Conservation (phyloP, 2,329 filamentous ascomycete genomes). For the Fusarium sp. region DNA sequence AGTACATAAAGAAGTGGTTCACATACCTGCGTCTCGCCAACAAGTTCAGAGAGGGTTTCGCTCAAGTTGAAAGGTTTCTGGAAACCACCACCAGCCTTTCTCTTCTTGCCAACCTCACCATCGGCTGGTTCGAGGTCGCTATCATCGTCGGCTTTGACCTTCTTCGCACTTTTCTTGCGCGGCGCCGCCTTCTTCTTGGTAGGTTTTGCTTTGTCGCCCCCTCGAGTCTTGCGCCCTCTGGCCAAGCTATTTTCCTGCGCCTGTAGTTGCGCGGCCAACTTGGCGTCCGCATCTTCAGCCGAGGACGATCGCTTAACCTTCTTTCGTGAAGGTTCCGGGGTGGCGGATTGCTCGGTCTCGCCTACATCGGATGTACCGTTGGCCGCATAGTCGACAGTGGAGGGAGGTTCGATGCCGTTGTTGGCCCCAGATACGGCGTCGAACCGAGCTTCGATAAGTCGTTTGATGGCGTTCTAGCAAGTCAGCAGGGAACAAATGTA, state of each 20-base stretch:
- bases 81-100: slow-evolving; percentile 91
- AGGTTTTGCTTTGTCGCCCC: slow-evolving; percentile 68
- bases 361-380: slow-evolving; percentile 49
- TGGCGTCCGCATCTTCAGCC: slow-evolving; percentile 81
- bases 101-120: slow-evolving; percentile 65
- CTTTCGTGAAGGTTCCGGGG: slow-evolving; percentile 62
- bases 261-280: slow-evolving; percentile 86
- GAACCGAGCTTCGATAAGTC: slow-evolving; percentile 77
- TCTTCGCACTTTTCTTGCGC: slow-evolving; percentile 79
- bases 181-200: slow-evolving; percentile 70
- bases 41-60: slow-evolving; percentile 72
- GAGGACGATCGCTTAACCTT: slow-evolving; percentile 73
- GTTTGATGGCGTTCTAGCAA: slow-evolving; percentile 70
- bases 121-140: slow-evolving; percentile 76
- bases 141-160: slow-evolving; percentile 81
- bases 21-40: slow-evolving; percentile 74
- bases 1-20: background rate
- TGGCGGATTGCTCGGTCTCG: slow-evolving; percentile 60
- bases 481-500: slow-evolving; percentile 2
- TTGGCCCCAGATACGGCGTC: slow-evolving; percentile 69
- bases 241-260: slow-evolving; percentile 84
- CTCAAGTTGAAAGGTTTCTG: slow-evolving; percentile 87
- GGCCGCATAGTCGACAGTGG: slow-evolving; percentile 46
- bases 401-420: slow-evolving; percentile 59
- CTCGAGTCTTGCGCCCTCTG: slow-evolving; percentile 78